Evolutionary conservation across 2,329 filamentous ascomycete species (phyloP), one percentile per base, ranked within the genome.

Genomic region (Tolypocladium nubicola): DNA sequence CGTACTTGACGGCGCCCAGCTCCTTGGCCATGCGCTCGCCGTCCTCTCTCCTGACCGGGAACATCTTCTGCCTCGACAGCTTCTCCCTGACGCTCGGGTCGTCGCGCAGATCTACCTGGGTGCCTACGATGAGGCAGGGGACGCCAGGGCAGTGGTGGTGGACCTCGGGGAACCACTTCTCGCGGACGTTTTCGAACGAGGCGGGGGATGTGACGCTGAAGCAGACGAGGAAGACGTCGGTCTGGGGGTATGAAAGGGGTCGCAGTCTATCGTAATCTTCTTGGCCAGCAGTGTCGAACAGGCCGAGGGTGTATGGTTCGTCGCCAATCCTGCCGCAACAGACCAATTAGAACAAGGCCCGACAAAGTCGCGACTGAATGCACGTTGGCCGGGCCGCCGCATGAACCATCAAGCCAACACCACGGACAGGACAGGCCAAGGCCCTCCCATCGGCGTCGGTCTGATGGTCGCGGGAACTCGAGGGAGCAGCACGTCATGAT

Each of bases 101-200:
- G 63, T 97, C 91, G 69, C 94, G 82, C 75, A 99, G 80, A 85
- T 99, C 94, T 61, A 93, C 92, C 77, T 99, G 94, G 30, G 94
- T 99, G 67, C 94, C 94, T 60, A 99, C 94, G 64, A 99, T 97
- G 63, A 99, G 81, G 80, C 94, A 97, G 56, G 94, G 94, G 41
- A 99, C 94, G 62, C 94, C 94, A 21, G 94, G 94, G 72, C 94
- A 99, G 76, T 99, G 94, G 75, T 99, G 94, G 73, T 96, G 92
- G 49, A 99, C 94, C 76, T 99, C 94, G 52, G 94, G 94, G 68
- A 97, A 96, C 93, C 92, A 97, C 76, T 97, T 97, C 80, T 97
- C 93, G 68, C 92, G 87, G 55, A 97, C 94, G 87, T 99, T 99
- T 74, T 99, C 94, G 74, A 99, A 99, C 9, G 92, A 97, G 45